A percentile compares a stretch with the other conserved stretches of the same genome.
These are phyloP conservation scores for Fabrea salina DNA, from an alignment of 169 alveolate species.

Conservation along the genomic window DNA sequence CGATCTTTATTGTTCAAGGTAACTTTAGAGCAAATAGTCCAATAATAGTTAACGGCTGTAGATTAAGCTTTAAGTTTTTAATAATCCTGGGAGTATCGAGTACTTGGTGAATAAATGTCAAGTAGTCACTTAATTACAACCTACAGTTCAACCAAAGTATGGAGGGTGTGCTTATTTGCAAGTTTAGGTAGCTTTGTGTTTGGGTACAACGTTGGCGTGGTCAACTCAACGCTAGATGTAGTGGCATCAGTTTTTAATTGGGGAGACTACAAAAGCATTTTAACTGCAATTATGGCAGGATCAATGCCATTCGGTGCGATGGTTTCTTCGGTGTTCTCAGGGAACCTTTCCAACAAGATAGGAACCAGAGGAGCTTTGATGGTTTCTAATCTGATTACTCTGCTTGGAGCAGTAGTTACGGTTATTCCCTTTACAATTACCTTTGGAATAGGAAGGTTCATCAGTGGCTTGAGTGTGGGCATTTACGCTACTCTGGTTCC, in stretches of 20 bases:
- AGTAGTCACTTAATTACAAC: too few species aligned
- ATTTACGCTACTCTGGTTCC: not conserved
- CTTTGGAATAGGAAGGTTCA: slow-evolving; percentile 25
- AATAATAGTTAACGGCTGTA: too few species aligned
- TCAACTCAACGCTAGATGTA: not conserved
- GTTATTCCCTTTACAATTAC: not conserved
- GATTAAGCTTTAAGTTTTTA: too few species aligned
- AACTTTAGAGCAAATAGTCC: too few species aligned
- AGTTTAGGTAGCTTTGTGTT: not conserved
- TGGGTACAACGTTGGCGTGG: slow-evolving; percentile 13
- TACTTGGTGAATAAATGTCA: too few species aligned
- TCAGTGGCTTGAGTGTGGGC: slow-evolving; percentile 20
- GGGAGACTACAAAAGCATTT: not conserved
- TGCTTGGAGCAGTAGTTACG: not conserved
- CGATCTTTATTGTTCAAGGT: too few species aligned
- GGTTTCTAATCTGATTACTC: not conserved
- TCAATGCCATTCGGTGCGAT: not conserved
- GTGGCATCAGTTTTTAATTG: not conserved
- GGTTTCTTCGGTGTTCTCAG: not conserved
- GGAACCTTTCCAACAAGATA: not conserved
- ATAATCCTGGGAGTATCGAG: too few species aligned
- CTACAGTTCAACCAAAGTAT: too few species aligned
- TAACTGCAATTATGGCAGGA: not conserved
- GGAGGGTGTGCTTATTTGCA: not conserved
- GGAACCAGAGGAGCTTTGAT: slow-evolving; percentile 2